Percentiles rank a stretch among this genome's conserved stretches.
Evolutionary conservation across 2,329 filamentous ascomycete genomes (phyloP).

Genomic region (Curvularia verruculosa): DNA sequence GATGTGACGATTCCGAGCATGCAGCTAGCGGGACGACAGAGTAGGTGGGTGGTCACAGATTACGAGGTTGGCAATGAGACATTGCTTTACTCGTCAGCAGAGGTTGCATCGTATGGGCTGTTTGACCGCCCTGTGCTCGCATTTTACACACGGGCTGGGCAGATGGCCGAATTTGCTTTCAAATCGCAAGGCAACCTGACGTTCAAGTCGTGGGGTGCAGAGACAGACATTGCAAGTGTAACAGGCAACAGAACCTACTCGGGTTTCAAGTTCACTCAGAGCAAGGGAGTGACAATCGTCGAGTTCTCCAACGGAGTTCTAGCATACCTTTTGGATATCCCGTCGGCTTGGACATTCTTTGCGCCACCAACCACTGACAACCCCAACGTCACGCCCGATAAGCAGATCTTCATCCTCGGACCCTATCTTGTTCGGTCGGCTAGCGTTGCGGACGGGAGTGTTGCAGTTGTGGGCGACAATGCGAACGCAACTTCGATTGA

Average conservation of each 20-base stretch:
- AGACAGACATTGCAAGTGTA: constrained; percentile 45
- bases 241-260: constrained; percentile 22
- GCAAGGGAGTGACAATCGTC: constrained; percentile 54
- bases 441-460: constrained; percentile 43
- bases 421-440: constrained; percentile 50
- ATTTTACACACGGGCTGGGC: constrained; percentile 58
- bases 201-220: constrained; percentile 51
- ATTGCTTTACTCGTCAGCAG: constrained; percentile 59
- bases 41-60: constrained; percentile 62
- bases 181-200: constrained; percentile 49
- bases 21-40: constrained; percentile 59
- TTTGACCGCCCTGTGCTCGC: constrained; percentile 58
- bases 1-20: constrained; percentile 53
- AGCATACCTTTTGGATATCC: constrained; percentile 60
- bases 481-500: constrained; percentile 53
- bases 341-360: constrained; percentile 63
- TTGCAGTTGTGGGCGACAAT: constrained; percentile 58
- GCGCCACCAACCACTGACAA: constrained; percentile 57
- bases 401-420: constrained; percentile 51
- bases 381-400: constrained; percentile 52
- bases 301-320: constrained; percentile 58
- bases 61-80: constrained; percentile 56
- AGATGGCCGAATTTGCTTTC: constrained; percentile 59
- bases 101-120: constrained; percentile 57
- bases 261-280: constrained; percentile 56